Base-by-base conservation (phyloP, 352 stramenopile species). In the Phytophthora agathidicida region DNA sequence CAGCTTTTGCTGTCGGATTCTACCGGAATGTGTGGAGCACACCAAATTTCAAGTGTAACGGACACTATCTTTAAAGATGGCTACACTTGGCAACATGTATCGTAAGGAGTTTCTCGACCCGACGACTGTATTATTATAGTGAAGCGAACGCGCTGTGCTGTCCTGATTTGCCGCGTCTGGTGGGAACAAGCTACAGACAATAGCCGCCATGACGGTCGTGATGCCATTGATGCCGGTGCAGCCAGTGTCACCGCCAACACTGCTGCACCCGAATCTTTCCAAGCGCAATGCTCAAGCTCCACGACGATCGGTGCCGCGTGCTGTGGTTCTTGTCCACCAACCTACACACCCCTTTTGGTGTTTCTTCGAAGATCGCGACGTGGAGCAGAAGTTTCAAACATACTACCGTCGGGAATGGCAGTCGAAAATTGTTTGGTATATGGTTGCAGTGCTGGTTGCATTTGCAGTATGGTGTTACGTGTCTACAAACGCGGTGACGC, bases 321-420 rank as follows among this genome's bases (percentile, higher is more conserved):
- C 65, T 3, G 44, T 71, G 11, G 52, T 77, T 22, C 33, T 82
- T 16, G 64, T 78, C 14, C 61, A 78, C 41, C 72, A 84, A 27
- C 73, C 78, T 10, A 69, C 72, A 11, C 74, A 86, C 47, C 27
- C 59, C 9, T 26, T 75, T 9, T 57, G 83, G 23, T 76, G 72
- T 51, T 76, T 72, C 57, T 89, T 89, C 33, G 19, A 81, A 42
- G 75, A 89, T 36, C 62, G 59, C 42, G 65, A 78, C 36, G 67
- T 87, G 20, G 79, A 89, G 54, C 72, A 73, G 39, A 75, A 83
- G 43, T 89, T 87, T 62, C 79, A 89, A 60, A 75, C 69, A 0
- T 89, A 77, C 47, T 83, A 75, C 33, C 71, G 69, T 1, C 60
- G 70, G 3, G 62, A 86, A 48, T 79, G 76, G 30, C 76, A 88